Evolutionary conservation across 257 asterid genomes (phyloP), one percentile per base, ranked within the genome.

Genomic region (Galeopsis tetrahit): DNA sequence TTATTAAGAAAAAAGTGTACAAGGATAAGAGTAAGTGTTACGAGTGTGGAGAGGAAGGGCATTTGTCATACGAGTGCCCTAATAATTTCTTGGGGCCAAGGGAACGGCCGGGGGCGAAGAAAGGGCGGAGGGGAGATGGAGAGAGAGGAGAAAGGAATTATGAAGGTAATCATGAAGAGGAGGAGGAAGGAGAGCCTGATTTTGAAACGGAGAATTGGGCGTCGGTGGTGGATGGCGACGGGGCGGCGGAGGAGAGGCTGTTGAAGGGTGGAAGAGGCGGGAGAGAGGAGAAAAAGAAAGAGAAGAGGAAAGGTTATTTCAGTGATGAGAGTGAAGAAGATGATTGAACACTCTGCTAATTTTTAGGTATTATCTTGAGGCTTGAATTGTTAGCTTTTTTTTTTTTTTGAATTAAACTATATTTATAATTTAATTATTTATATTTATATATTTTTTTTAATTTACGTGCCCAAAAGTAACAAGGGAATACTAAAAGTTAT

Each of bases 271-370:
- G 68, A n/a, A 61, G 48, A 59, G 86, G 72, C 63, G 70, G 21
- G 62, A 76, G 63, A 74, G 77, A 71, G 86, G 79, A 68, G 72
- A 88, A 68, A 69, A 87, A 74, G 84, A 84, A 66, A 51, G 86
- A 72, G 83, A 94, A 90, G 88, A 89, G 84, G 70, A 91, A 84
- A 69, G 95, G 98, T 10, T 94, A 94, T 81, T 94, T 94, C 55
- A 94, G 97, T 73, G 97, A 89, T 77, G 98, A 94, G 86, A 94
- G 97, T 73, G 98, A 85, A 32, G 95, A 91, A 0, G 99, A 94
- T 4, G 96, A 88, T 70, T 86, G 86, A 79, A 53, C 38, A 3
- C 52, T 8, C 15, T 15, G 10, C 3, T 9, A 3, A 13, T 6
- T 36, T 21, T 21, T 21, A 21, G 28, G 1, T 21, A 21, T 21